Conservation (phyloP, 768 basidiomycete species). For the Xanthoconium stramineum region DNA sequence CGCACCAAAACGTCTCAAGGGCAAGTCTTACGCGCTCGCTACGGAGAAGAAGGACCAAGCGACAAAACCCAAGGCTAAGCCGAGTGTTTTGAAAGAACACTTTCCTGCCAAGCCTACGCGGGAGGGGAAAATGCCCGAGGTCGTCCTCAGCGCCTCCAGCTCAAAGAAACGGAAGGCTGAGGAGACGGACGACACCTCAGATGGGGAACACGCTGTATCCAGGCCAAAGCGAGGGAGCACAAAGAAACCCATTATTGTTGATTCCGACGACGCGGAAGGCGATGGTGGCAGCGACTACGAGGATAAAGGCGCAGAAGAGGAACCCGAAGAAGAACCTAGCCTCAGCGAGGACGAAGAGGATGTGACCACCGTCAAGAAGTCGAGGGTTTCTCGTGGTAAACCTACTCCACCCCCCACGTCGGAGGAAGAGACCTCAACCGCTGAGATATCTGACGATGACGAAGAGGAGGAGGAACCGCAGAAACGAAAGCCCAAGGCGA, state of each 20-base stretch:
- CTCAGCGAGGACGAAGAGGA: slow-evolving; percentile 27
- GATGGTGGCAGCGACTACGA: slow-evolving; percentile 31
- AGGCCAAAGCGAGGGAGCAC: slow-evolving; percentile 36
- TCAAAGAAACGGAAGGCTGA: slow-evolving; percentile 19
- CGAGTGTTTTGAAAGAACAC: slow-evolving; percentile 15
- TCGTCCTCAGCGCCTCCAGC: slow-evolving; percentile 44
- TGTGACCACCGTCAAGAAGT: slow-evolving; percentile 19
- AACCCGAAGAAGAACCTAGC: slow-evolving; percentile 32
- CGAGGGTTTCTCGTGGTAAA: slow-evolving; percentile 22
- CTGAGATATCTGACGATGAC: slow-evolving; percentile 25
- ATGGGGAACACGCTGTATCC: slow-evolving; percentile 32
- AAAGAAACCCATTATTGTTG: slow-evolving; percentile 39
- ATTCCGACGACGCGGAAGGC: slow-evolving; percentile 51
- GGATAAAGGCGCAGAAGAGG: slow-evolving; percentile 34
- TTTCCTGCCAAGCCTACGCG: slow-evolving; percentile 31
- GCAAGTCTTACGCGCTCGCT: slow-evolving; percentile 68
- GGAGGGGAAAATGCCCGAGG: slow-evolving; percentile 51
- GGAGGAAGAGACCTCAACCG: slow-evolving; percentile 27
- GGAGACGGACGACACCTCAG: slow-evolving; percentile 22
- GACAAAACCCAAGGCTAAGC: slow-evolving; percentile 15
- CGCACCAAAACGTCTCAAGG: slow-evolving; percentile 68
- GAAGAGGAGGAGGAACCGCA: slow-evolving; percentile 19
- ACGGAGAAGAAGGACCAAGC: slow-evolving; percentile 35
- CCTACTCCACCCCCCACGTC: slow-evolving; percentile 30
- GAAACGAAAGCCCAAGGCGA: slow-evolving; percentile 29